Percentiles rank a stretch among this genome's conserved stretches.
Conservation (phyloP, 169 alveolate genomes). For the Plasmodium vinckei region DNA sequence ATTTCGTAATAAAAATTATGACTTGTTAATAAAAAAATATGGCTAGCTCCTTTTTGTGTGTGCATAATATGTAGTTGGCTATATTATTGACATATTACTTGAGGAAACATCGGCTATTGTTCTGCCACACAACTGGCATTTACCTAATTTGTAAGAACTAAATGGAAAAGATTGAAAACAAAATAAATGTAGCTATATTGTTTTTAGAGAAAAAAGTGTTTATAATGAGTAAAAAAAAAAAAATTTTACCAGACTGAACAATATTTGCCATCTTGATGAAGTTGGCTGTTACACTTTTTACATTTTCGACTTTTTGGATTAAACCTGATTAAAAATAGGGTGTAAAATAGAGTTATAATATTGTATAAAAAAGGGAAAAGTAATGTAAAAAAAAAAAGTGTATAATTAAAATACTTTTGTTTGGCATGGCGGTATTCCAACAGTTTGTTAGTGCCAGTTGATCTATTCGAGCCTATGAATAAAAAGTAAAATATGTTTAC, state of each 20-base stretch:
- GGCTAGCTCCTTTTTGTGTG: not conserved
- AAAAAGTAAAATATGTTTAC: not conserved
- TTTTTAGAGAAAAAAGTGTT: not conserved
- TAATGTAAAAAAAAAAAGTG: not conserved
- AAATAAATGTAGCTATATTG: not conserved
- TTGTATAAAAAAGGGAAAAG: not conserved
- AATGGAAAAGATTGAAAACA: not conserved
- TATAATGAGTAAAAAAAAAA: not conserved
- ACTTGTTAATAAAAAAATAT: too few relatives aligned
- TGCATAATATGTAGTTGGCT: not conserved
- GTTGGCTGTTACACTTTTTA: slow-evolving; percentile 83
- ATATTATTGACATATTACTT: slow-evolving; percentile 84
- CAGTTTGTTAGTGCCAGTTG: slow-evolving; percentile 82
- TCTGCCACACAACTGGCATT: slow-evolving; percentile 86
- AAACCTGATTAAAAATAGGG: slow-evolving; percentile 38
- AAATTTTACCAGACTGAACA: slow-evolving; percentile 81
- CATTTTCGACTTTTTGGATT: slow-evolving; percentile 83
- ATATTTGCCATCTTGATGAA: slow-evolving; percentile 85
- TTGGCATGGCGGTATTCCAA: slow-evolving; percentile 78
- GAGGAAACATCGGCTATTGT: slow-evolving; percentile 83
- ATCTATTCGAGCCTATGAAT: slow-evolving; percentile 80
- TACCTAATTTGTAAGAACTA: slow-evolving; percentile 85
- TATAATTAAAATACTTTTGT: slow-evolving; percentile 78
- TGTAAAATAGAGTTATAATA: not conserved
- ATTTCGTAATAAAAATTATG: too few relatives aligned